Evolutionary conservation across 1,284 basidiomycete genomes (phyloP), one percentile per base, ranked within the genome.

Genomic region (Golubevia pallescens): DNA sequence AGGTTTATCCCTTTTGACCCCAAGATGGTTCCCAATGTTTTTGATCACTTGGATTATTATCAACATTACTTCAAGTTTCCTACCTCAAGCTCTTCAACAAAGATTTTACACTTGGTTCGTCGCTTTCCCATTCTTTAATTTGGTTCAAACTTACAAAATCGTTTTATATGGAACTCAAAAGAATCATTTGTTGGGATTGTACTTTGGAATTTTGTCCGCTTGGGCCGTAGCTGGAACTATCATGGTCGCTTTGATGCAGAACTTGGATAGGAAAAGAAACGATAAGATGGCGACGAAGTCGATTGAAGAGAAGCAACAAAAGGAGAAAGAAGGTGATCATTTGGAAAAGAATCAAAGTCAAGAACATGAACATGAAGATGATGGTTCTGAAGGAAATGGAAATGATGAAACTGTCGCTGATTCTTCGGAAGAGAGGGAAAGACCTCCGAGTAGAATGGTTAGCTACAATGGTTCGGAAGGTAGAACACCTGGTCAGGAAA

Each of bases 1-100:
- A 0, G 70, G 80, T 63, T 55, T 85, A 10, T 69, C 78, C 5
- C 16, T 85, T 7, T 54, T 86, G 2, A 77, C 77, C 13, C 56
- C 74, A 8, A 55, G 73, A 28, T 81, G 76, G 62, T 58, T 83
- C 42, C 81, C 84, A 38, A 63, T 57, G 10, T 20, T n/a, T 19
- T 24, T 62, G 6, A 62, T 62, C n/a, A 21, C 32, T 21, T 62
- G 60, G 60, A 62, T 62, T 48, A 62, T 62, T 24, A 52, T 56
- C 42, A 62, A 62, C 53, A 38, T 62, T 32, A 57, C 61, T 14
- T 58, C 61, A 62, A 52, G 42, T 13, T 62, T 62, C 61, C 28
- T 62, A 62, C 61, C 61, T 42, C 55, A 57, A 53, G 24, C 21
- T 21, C 38, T 62, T 28, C 55, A 57, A 60, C 10, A 62, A 20